Conservation (phyloP, 306 rosid genomes). For the Medicago lupulina region DNA sequence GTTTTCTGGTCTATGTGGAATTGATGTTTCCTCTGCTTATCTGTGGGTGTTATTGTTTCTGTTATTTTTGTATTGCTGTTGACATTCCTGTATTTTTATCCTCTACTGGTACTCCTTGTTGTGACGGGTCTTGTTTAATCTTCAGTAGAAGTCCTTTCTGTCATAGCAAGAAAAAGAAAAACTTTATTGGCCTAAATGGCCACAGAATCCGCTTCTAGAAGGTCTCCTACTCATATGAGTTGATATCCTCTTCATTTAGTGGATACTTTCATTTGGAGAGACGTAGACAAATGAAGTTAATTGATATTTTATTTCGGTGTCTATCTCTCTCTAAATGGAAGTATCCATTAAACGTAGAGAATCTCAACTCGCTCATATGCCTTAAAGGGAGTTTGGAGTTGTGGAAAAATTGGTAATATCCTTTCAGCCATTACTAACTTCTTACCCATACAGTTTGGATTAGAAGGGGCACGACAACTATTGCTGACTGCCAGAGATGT, state of each 20-base stretch:
- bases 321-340: neutral
- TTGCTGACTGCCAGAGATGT: neutral
- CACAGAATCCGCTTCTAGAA: neutral
- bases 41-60: neutral
- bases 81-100: neutral
- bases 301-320: neutral
- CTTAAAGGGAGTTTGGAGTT: no score
- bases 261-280: neutral
- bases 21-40: neutral
- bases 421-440: no score
- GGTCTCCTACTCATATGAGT: neutral
- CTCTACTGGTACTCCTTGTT: neutral
- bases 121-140: neutral
- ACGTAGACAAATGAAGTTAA: no score
- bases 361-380: neutral
- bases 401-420: neutral
- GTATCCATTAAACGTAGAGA: neutral
- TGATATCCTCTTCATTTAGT: neutral
- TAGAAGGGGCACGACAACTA: neutral
- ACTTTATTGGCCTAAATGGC: neutral
- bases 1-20: neutral
- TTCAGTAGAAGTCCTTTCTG: neutral
- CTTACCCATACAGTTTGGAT: neutral
- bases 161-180: no score
- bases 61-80: neutral